Evolutionary conservation across 352 stramenopile species (phyloP).

Genomic region (Globisporangium nagaii): DNA sequence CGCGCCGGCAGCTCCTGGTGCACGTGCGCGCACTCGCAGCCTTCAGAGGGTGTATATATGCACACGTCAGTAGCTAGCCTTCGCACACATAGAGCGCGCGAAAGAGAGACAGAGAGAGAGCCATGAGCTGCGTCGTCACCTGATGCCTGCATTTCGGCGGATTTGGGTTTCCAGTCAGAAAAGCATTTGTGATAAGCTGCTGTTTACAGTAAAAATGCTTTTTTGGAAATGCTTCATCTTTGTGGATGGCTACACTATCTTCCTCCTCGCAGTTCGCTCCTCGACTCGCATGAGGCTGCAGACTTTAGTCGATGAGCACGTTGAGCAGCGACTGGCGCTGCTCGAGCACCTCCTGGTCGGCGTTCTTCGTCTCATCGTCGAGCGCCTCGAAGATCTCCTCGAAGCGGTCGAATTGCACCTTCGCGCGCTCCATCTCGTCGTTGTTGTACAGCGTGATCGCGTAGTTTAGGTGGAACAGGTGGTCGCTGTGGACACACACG

Average conservation of each 20-base stretch:
- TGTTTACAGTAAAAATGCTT: too few relatives aligned
- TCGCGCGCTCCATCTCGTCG: slow-evolving; percentile 83
- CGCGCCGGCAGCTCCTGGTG: slow-evolving; percentile 19
- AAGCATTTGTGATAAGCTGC: too few relatives aligned
- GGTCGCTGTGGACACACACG: slow-evolving; percentile 47
- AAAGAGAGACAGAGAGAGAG: neutral
- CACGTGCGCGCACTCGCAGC: slow-evolving; percentile 32
- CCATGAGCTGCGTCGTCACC: too few relatives aligned
- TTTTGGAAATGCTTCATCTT: too few relatives aligned
- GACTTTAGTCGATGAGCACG: slow-evolving; percentile 63
- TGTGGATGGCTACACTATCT: too few relatives aligned
- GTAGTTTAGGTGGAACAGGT: slow-evolving; percentile 88
- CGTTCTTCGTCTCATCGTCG: slow-evolving; percentile 60
- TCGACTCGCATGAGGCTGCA: too few relatives aligned
- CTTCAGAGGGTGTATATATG: neutral
- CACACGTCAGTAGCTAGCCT: neutral
- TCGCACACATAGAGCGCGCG: neutral
- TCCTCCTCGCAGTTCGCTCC: too few relatives aligned
- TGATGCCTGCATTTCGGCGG: too few relatives aligned
- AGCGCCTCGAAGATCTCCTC: slow-evolving; percentile 74
- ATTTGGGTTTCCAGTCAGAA: too few relatives aligned
- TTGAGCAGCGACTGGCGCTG: slow-evolving; percentile 68
- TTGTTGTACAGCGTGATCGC: slow-evolving; percentile 88
- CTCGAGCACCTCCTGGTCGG: slow-evolving; percentile 65
- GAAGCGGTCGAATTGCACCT: slow-evolving; percentile 81